Conservation (phyloP, 192 early-diverging fungal species). For the Dissophora ornata region DNA sequence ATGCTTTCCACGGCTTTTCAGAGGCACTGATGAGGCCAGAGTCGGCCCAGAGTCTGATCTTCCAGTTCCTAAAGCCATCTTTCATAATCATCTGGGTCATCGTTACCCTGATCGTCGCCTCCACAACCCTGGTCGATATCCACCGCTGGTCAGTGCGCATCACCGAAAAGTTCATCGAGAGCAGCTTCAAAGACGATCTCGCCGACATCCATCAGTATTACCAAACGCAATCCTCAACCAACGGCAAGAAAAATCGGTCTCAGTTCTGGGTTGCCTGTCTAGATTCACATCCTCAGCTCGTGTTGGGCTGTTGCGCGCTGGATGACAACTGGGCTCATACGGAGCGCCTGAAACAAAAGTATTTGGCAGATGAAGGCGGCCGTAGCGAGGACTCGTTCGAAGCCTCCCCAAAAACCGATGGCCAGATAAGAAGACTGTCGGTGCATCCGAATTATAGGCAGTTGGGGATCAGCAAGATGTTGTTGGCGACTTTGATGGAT, state of each 20-base stretch:
- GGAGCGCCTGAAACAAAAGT: slow-evolving; percentile 10
- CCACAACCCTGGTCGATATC: neutral
- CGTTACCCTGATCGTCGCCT: slow-evolving; percentile 1
- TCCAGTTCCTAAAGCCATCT: slow-evolving; percentile 21
- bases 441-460: slow-evolving; percentile 34
- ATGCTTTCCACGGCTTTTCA: neutral
- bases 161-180: slow-evolving; percentile 4
- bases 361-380: slow-evolving; percentile 19
- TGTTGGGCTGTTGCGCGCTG: slow-evolving; percentile 42
- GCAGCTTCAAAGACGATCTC: slow-evolving; percentile 26
- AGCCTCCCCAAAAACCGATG: neutral
- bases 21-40: slow-evolving; percentile 1
- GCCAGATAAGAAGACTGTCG: slow-evolving; percentile 30
- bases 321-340: slow-evolving; percentile 24
- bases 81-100: slow-evolving; percentile 12
- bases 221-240: neutral
- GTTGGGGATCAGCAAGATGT: slow-evolving; percentile 22
- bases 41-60: slow-evolving; percentile 6
- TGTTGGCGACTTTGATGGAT: slow-evolving; percentile 14
- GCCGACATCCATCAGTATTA: slow-evolving; percentile 34
- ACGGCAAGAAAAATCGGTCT: slow-evolving; percentile 13
- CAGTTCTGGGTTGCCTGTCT: slow-evolving; percentile 52
- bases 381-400: neutral
- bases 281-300: slow-evolving; percentile 29
- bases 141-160: neutral